Percentiles rank a stretch among this genome's conserved stretches.
These are phyloP conservation scores for Barnettozyma californica DNA, from an alignment of 805 yeast genomes.

Conservation along the genomic window DNA sequence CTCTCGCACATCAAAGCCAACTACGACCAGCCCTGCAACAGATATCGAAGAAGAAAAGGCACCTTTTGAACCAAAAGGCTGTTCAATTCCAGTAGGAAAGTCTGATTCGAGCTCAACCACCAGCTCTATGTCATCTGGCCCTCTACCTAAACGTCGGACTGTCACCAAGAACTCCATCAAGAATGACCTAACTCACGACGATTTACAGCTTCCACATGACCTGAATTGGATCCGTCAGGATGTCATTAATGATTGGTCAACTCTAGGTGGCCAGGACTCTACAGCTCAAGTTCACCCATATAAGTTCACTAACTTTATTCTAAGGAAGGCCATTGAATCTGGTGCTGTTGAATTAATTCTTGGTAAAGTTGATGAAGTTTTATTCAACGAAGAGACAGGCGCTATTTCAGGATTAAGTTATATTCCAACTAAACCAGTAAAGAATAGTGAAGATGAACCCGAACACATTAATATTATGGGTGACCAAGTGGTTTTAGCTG, in stretches of 20 bases:
- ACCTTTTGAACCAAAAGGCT: conserved; percentile 16
- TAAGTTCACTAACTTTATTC: conserved; percentile 79
- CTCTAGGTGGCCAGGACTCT: conserved; percentile 76
- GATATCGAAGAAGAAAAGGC: conserved; percentile 16
- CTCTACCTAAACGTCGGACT: conserved; percentile 31
- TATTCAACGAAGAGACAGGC: conserved; percentile 57
- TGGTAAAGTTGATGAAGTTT: conserved; percentile 75
- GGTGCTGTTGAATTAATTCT: conserved; percentile 80
- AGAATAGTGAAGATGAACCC: conserved; percentile 24
- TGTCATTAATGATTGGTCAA: conserved; percentile 66
- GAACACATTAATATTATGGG: conserved; percentile 45
- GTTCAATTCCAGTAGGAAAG: conserved; percentile 11
- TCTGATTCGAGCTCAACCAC: conserved; percentile 2
- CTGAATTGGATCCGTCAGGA: conserved; percentile 72
- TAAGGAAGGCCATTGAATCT: conserved; percentile 73
- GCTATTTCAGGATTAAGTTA: conserved; percentile 71
- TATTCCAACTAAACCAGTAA: conserved; percentile 30
- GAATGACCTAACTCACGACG: conserved; percentile 18
- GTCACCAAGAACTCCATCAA: conserved; percentile 31
- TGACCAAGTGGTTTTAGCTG: conserved; percentile 75
- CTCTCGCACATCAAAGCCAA: conserved; percentile 13
- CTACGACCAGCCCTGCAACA: conserved; percentile 3
- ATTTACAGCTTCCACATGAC: conserved; percentile 46
- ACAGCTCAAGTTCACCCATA: conserved; percentile 98
- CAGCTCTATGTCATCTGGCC: conserved; percentile 9